phyloP scores from a whole-genome alignment of 2,329 filamentous ascomycete genomes.

The Apiospora aurea region DNA sequence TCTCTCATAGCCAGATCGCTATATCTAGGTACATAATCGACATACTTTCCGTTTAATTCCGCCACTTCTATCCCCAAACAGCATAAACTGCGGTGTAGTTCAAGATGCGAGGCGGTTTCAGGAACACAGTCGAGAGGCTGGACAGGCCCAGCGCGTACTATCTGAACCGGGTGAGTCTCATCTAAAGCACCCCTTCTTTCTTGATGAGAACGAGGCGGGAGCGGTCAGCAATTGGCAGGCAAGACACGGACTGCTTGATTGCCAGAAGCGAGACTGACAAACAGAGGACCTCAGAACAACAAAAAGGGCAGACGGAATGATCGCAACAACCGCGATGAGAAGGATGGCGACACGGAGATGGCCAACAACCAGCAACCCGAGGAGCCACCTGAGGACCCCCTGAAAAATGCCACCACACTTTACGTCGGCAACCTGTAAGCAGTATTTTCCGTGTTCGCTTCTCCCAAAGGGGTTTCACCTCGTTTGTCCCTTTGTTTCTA shows the following conservation, averaged over 20 bases:
- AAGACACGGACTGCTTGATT: not conserved
- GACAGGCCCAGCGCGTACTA: conserved; percentile 97
- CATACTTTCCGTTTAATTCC: not conserved
- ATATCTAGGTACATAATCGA: not conserved
- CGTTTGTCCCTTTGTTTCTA: not conserved
- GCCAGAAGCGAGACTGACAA: conserved; percentile 1
- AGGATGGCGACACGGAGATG: conserved; percentile 62
- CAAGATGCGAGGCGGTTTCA: conserved; percentile 54
- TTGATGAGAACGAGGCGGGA: not conserved
- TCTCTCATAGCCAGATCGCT: not conserved
- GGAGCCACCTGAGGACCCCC: conserved; percentile 73
- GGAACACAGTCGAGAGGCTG: conserved; percentile 86
- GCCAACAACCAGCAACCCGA: conserved; percentile 48
- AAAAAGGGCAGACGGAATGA: conserved; percentile 75
- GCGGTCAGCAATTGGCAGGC: not conserved
- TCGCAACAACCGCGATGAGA: conserved; percentile 51
- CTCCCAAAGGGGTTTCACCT: not conserved
- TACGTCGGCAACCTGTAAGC: conserved; percentile 94
- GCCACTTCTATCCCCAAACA: not conserved
- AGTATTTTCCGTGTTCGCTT: conserved; percentile 23
- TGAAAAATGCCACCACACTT: conserved; percentile 89
- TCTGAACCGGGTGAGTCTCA: conserved; percentile 71
- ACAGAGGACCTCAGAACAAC: conserved; percentile 46
- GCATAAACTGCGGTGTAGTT: conserved; percentile 23
- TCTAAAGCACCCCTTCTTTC: not conserved